These are phyloP conservation scores for Stylosanthes scabra DNA, from an alignment of 331 rosid genomes.

Conservation along the genomic window DNA sequence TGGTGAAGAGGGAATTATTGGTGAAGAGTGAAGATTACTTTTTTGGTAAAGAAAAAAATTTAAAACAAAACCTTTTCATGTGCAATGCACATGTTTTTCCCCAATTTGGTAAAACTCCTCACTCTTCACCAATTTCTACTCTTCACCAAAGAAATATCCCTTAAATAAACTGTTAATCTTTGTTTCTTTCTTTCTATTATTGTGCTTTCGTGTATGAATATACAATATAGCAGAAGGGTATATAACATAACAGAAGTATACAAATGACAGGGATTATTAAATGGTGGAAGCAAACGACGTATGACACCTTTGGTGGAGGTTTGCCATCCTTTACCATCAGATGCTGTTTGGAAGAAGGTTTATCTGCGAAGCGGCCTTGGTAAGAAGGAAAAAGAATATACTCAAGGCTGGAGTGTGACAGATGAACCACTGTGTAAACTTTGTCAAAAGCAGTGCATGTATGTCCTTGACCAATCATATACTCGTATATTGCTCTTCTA, in stretches of 20 bases:
- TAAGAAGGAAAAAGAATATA: conserved; percentile 86
- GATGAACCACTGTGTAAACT: conserved; percentile 95
- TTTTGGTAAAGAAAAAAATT: too few species aligned
- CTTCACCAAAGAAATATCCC: too few species aligned
- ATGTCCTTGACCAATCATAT: conserved; percentile 43
- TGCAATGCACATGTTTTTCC: too few species aligned
- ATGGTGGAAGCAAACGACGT: conserved; percentile 85
- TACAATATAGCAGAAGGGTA: neutral
- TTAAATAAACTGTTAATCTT: neutral
- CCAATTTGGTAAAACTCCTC: too few species aligned
- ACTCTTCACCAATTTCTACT: too few species aligned
- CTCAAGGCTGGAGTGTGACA: conserved; percentile 77
- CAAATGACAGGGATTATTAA: conserved; percentile 76
- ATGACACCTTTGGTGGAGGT: conserved; percentile 80
- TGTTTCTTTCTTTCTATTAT: conserved; percentile 3
- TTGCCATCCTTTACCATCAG: conserved; percentile 78
- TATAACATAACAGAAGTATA: conserved; percentile 12
- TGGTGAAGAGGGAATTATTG: too few species aligned
- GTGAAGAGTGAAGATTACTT: too few species aligned
- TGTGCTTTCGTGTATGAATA: neutral
- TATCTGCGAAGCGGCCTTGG: conserved; percentile 65
- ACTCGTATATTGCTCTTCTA: conserved; percentile 26
- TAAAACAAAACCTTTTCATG: too few species aligned
- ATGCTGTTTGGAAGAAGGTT: conserved; percentile 82
- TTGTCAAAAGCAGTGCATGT: conserved; percentile 90